Conservation (phyloP, 1,284 basidiomycete species). For the Apiotrichum siamense region DNA sequence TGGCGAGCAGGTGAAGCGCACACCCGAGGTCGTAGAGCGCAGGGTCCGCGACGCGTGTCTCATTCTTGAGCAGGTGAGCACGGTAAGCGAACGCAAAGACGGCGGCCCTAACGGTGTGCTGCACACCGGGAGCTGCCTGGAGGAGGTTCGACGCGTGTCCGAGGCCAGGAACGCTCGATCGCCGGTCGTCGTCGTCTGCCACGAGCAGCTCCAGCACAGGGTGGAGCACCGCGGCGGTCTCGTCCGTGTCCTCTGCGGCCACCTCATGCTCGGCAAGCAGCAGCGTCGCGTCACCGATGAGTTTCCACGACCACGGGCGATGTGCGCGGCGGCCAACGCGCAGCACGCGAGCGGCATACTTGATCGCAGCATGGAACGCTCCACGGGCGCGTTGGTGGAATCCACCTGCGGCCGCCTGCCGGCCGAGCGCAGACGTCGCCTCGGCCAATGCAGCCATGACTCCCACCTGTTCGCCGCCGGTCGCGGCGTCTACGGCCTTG, state of each 20-base stretch:
- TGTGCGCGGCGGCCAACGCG: slow-evolving; percentile 57
- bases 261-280: slow-evolving; percentile 53
- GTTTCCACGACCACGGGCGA: slow-evolving; percentile 77
- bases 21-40: slow-evolving; percentile 74
- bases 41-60: slow-evolving; percentile 53
- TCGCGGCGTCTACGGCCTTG: slow-evolving; percentile 55
- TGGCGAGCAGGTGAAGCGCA: slow-evolving; percentile 56
- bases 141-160: slow-evolving; percentile 37
- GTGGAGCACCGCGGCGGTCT: slow-evolving; percentile 26
- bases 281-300: slow-evolving; percentile 70
- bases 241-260: slow-evolving; percentile 32
- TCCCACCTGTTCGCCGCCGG: slow-evolving; percentile 55
- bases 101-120: slow-evolving; percentile 55
- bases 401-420: slow-evolving; percentile 60
- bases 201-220: slow-evolving; percentile 38
- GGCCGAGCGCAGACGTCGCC: slow-evolving; percentile 66
- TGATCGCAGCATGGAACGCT: slow-evolving; percentile 61
- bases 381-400: slow-evolving; percentile 68
- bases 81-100: slow-evolving; percentile 67
- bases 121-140: slow-evolving; percentile 16
- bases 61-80: slow-evolving; percentile 60
- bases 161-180: slow-evolving; percentile 35
- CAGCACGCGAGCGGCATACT: slow-evolving; percentile 56
- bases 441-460: slow-evolving; percentile 69
- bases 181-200: slow-evolving; percentile 39